These are phyloP conservation scores for Sugiyamaella marilandica DNA, from an alignment of 805 yeast genomes.

Conservation along the genomic window DNA sequence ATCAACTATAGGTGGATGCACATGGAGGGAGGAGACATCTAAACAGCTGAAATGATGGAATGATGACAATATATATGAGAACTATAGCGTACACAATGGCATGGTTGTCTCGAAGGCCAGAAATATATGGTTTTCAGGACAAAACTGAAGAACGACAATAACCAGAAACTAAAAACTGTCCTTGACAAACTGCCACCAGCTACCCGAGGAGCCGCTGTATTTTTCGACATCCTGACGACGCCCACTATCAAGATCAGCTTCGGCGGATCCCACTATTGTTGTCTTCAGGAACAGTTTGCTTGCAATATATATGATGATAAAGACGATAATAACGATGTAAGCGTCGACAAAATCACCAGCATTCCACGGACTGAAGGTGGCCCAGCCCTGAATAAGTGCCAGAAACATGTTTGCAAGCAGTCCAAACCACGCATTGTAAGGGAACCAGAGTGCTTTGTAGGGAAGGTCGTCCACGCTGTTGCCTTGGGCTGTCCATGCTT, in stretches of 20 bases:
- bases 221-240: constrained; percentile 35
- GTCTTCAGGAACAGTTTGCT: constrained; percentile 37
- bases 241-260: constrained; percentile 42
- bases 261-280: constrained; percentile 36
- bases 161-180: not conserved
- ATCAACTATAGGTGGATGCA: too few species aligned
- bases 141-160: not conserved
- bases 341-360: constrained; percentile 56
- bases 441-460: constrained; percentile 48
- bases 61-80: too few species aligned
- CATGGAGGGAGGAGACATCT: too few species aligned
- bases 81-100: too few species aligned
- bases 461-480: constrained; percentile 46
- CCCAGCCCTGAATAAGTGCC: constrained; percentile 64
- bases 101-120: too few species aligned
- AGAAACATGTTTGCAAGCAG: constrained; percentile 47
- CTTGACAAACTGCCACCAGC: constrained; percentile 1
- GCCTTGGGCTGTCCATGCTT: constrained; percentile 42
- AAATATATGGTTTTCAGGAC: not conserved
- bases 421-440: constrained; percentile 47
- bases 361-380: constrained; percentile 53
- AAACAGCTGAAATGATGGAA: too few species aligned
- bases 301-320: constrained; percentile 40
- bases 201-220: not conserved
- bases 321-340: constrained; percentile 58